Conservation (phyloP, 805 yeast species). For the Starmerella potacharoeniae region DNA sequence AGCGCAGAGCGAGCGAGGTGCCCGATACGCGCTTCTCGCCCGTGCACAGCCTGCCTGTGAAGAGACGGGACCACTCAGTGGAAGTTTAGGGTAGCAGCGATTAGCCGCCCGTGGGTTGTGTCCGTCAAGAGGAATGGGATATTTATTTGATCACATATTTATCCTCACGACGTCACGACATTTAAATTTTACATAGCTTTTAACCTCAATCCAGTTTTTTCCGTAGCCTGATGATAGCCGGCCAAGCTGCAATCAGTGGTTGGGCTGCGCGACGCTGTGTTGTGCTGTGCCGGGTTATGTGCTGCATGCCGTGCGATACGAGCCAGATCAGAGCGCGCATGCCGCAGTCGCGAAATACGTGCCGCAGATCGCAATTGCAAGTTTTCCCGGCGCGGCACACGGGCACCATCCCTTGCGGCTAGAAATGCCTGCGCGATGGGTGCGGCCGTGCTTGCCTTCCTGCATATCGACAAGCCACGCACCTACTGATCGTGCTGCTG, state of each 20-base stretch:
- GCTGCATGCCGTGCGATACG: neutral
- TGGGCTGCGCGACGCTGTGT: neutral
- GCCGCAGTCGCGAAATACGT: too few relatives aligned
- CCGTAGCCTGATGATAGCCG: too few relatives aligned
- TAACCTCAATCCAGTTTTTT: too few relatives aligned
- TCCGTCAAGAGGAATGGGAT: neutral
- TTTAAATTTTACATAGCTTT: neutral
- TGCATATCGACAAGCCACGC: neutral
- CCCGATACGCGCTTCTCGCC: neutral
- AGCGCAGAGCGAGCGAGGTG: neutral
- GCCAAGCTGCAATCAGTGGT: too few relatives aligned
- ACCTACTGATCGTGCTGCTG: neutral
- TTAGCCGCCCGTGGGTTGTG: neutral
- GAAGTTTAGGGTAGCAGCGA: neutral
- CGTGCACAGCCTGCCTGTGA: neutral
- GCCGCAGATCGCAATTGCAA: too few relatives aligned
- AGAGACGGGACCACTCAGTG: neutral
- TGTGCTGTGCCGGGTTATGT: neutral
- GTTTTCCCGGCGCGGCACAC: too few relatives aligned
- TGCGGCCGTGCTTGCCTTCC: neutral
- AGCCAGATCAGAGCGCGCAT: neutral
- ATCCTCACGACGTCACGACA: slow-evolving; percentile 3
- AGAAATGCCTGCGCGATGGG: too few relatives aligned
- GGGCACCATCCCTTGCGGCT: too few relatives aligned
- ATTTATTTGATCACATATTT: neutral